Evolutionary conservation across 2,329 filamentous ascomycete genomes (phyloP), one percentile per base, ranked within the genome.

Genomic region (Scedosporium minutisporum): DNA sequence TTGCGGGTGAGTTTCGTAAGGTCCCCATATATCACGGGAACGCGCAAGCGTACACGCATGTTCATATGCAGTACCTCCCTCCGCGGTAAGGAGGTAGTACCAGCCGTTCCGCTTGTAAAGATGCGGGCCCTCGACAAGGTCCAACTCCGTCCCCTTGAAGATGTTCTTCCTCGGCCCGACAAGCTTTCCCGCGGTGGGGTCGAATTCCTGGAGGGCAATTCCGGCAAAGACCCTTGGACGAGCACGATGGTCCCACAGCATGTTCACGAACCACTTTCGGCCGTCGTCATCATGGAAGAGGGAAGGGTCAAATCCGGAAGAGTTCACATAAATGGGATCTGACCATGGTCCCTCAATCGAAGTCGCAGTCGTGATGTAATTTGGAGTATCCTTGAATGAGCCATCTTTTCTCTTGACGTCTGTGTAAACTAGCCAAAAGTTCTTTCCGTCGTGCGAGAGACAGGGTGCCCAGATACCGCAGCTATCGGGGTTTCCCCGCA

Each of bases 341-440:
- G 82, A 84, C 85, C 85, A 87, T 0, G 84, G 83, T 0, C 84
- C 85, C 44, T 81, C 77, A 61, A 87, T 82, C 4, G 73, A 66
- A 0, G 77, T 73, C 0, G 82, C 78, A 41, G 69, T 80, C 61
- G 87, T 80, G 63, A 87, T 86, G 68, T 87, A 87, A 67, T 87
- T 87, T 66, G 81, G 84, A 1, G 82, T 78, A 67, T 87, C 84
- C 69, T 85, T 86, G 77, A 86, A 87, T 2, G 80, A 82, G 12
- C 85, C 85, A 66, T 87, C 85, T 69, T 87, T 87, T 65, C 85
- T 82, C 73, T 87, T 87, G 16, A 87, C 84, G 67, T 87, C 83
- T 1, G 84, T 86, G 70, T 85, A 87, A 1, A 87, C 84, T 4
- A 87, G 79, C 78, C 80, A 87, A 72, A 86, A 87, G 62, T 74